These are phyloP conservation scores for Claviceps pusilla DNA, from an alignment of 2,329 filamentous ascomycete species.

Conservation along the genomic window DNA sequence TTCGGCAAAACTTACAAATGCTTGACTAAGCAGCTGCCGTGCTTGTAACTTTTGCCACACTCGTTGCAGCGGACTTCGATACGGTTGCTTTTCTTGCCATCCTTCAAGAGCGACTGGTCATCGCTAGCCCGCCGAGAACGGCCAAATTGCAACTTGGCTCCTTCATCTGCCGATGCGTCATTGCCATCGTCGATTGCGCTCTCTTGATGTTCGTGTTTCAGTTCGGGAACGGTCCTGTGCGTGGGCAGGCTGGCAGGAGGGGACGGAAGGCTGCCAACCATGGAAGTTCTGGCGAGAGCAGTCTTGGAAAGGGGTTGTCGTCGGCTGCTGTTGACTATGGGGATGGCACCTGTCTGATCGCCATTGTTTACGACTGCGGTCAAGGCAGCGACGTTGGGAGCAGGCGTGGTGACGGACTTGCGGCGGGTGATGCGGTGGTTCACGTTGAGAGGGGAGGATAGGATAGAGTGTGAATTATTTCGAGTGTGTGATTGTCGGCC, in stretches of 20 bases:
- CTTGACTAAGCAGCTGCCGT: constrained; percentile 99
- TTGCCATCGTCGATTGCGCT: constrained; percentile 56
- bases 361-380: constrained; percentile 60
- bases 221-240: constrained; percentile 34
- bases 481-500: constrained; percentile 52
- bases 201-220: constrained; percentile 36
- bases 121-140: constrained; percentile 60
- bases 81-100: constrained; percentile 68
- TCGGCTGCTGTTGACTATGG: constrained; percentile 41
- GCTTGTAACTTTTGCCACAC: constrained; percentile 99
- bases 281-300: constrained; percentile 8
- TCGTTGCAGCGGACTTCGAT: constrained; percentile 90
- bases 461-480: constrained; percentile 68
- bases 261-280: constrained; percentile 42
- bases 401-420: constrained; percentile 76
- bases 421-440: constrained; percentile 78
- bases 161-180: constrained; percentile 42
- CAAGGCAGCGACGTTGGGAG: constrained; percentile 58
- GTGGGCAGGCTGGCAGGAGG: constrained; percentile 55
- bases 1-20: constrained; percentile 78
- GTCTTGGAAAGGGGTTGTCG: constrained; percentile 58
- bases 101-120: constrained; percentile 67
- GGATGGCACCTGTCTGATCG: constrained; percentile 39
- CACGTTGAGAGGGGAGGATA: constrained; percentile 60
- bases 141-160: constrained; percentile 31